A percentile compares a stretch with the other conserved stretches of the same genome.
These are phyloP conservation scores for Senna siamea DNA, from an alignment of 306 rosid species.

Conservation along the genomic window DNA sequence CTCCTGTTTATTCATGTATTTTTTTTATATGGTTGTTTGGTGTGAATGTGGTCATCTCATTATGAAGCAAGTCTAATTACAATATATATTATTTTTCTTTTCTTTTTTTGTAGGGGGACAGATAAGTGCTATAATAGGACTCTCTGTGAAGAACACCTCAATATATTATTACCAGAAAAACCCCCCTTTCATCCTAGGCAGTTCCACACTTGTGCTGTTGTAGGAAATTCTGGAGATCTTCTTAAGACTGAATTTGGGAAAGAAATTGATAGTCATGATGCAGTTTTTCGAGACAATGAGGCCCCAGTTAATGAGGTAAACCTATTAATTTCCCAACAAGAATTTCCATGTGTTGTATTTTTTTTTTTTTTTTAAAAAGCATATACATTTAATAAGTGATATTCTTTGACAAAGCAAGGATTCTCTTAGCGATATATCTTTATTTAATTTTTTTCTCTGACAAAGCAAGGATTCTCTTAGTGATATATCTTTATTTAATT, in stretches of 20 bases:
- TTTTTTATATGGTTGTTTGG: conserved; percentile 2
- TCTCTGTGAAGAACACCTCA: conserved; percentile 88
- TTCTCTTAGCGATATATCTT: conserved; percentile 7
- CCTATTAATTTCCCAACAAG: conserved; percentile 1
- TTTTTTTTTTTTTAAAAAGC: too few relatives aligned
- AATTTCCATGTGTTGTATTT: too few relatives aligned
- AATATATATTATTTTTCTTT: conserved; percentile 3
- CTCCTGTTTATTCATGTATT: conserved; percentile 25
- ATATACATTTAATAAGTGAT: conserved; percentile 9
- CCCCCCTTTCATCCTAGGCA: conserved; percentile 94
- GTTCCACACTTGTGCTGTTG: conserved; percentile 88
- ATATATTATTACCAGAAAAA: conserved; percentile 78
- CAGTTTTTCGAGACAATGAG: conserved; percentile 93
- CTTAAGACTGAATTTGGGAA: conserved; percentile 78
- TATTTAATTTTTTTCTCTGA: too few relatives aligned
- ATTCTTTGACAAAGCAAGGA: not conserved
- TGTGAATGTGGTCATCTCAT: conserved; percentile 2
- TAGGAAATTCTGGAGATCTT: conserved; percentile 98
- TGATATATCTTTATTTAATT: too few relatives aligned
- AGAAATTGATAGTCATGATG: conserved; percentile 93
- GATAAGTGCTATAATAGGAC: conserved; percentile 77
- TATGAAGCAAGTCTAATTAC: conserved; percentile 27
- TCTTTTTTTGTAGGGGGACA: conserved; percentile 58
- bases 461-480: too few relatives aligned
- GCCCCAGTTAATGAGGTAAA: conserved; percentile 95